Evolutionary conservation across 148 eudicot species (phyloP).

Genomic region (Rhododendron simsii): DNA sequence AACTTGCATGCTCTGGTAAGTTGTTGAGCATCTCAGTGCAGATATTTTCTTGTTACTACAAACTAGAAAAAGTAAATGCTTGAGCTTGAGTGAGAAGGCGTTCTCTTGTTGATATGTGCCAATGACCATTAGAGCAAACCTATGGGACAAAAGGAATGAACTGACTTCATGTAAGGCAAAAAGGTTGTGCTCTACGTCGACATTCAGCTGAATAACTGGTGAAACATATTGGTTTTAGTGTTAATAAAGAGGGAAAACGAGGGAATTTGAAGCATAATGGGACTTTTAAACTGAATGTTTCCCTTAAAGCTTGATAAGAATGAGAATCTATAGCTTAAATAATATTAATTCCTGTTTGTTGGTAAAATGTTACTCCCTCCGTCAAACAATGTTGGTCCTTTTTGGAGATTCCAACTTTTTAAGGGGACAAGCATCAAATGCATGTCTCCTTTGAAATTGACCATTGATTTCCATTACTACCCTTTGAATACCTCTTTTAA

Average conservation of each 20-base stretch:
- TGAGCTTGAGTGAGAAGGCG: not conserved
- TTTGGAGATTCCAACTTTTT: not conserved
- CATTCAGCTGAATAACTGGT: not conserved
- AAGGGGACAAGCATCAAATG: not conserved
- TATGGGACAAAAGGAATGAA: not conserved
- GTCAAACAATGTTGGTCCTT: not conserved
- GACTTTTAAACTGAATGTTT: not conserved
- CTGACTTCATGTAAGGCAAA: not conserved
- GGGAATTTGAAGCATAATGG: not conserved
- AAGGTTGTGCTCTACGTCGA: not conserved
- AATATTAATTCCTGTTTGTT: not conserved
- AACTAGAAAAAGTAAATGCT: not conserved
- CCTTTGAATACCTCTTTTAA: not conserved
- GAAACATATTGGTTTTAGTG: not conserved
- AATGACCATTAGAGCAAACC: not conserved
- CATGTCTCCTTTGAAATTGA: not conserved
- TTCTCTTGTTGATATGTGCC: not conserved
- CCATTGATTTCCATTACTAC: not conserved
- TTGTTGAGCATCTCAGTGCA: not conserved
- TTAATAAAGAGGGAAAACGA: not conserved
- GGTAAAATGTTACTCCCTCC: not conserved
- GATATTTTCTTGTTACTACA: not conserved
- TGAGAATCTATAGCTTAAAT: not conserved
- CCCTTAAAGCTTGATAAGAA: not conserved
- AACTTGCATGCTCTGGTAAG: not conserved